Evolutionary conservation across 495 filamentous ascomycete genomes (phyloP), one percentile per base, ranked within the genome.

Genomic region (Neurospora hispaniola): DNA sequence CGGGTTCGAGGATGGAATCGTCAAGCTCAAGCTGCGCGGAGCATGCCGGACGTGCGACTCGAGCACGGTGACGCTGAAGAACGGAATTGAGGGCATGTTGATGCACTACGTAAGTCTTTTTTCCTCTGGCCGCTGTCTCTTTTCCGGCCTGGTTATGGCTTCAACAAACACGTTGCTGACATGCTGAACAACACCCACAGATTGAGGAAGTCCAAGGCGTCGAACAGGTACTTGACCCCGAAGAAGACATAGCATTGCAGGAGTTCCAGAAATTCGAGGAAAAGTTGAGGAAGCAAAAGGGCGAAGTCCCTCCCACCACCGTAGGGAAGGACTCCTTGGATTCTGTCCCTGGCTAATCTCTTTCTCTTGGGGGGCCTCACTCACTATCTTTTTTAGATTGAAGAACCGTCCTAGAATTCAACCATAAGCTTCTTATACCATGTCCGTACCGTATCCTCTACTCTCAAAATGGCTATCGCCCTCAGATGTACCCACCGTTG

Each of bases 191-290:
- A 46, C 48, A 35, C 68, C 7, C 38, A 69, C 75, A 96, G 93
- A 97, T 99, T 75, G 94, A 97, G 80, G 96, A 98, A 80, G 96
- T 99, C 20, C 88, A 97, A 80, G 93, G 92, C 7, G 95, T 99
- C 48, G 88, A 93, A 71, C 95, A 98, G 81, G 91, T 97, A 3
- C 80, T 97, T 78, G 96, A 98, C 77, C 87, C 92, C 76, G 96
- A 97, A 80, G 96, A 98, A 82, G 92, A 97, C 82, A 88, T 97
- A 74, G 91, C 95, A 11, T 86, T 95, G 79, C 84, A 90, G 73
- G 96, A 98, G 77, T 98, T 99, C 82, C 92, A 92, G 62, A 94
- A 91, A 81, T 99, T 99, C 81, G 96, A 99, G 80, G 93, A 97
- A 85, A 97, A 97, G 82, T 82, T 99, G 76, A 89, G 88, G 79